These are phyloP conservation scores for Trichoderma atroviride DNA, from an alignment of 2,329 filamentous ascomycete genomes.

Conservation along the genomic window DNA sequence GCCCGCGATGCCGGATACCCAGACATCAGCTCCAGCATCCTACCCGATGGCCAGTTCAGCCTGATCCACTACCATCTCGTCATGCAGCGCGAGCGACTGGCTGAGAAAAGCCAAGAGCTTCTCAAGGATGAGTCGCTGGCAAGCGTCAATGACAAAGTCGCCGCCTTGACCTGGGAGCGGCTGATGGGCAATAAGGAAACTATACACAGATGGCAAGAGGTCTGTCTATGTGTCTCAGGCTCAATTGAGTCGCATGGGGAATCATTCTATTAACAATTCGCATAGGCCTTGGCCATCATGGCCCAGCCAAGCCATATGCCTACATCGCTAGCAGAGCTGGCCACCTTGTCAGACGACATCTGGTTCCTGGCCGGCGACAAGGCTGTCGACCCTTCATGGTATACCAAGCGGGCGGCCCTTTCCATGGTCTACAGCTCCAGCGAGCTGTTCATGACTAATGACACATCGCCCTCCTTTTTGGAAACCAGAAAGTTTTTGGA, in stretches of 20 bases:
- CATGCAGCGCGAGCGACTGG: slow-evolving; percentile 65
- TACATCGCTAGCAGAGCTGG: slow-evolving; percentile 75
- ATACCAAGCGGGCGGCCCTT: slow-evolving; percentile 63
- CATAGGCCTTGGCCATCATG: slow-evolving; percentile 84
- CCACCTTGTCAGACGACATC: slow-evolving; percentile 86
- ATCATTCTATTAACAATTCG: neutral
- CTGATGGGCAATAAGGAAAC: slow-evolving; percentile 74
- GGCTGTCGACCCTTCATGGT: slow-evolving; percentile 86
- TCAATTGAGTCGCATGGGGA: neutral
- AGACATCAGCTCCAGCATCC: slow-evolving; percentile 80
- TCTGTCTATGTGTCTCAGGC: slow-evolving; percentile 40
- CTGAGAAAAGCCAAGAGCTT: slow-evolving; percentile 42
- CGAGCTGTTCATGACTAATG: slow-evolving; percentile 94
- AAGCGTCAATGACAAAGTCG: slow-evolving; percentile 65
- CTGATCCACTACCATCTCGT: slow-evolving; percentile 79
- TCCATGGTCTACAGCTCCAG: slow-evolving; percentile 67
- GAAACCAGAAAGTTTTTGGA: slow-evolving; percentile 82
- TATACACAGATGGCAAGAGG: slow-evolving; percentile 83
- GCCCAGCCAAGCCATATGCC: slow-evolving; percentile 79
- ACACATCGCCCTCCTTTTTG: slow-evolving; percentile 69
- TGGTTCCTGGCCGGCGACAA: slow-evolving; percentile 82
- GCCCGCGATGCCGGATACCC: slow-evolving; percentile 84
- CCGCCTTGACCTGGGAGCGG: slow-evolving; percentile 73
- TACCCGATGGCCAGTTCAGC: slow-evolving; percentile 78
- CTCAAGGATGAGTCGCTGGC: slow-evolving; percentile 44